These are phyloP conservation scores for Cyberlindnera subsufficiens DNA, from an alignment of 805 yeast species.

Conservation along the genomic window DNA sequence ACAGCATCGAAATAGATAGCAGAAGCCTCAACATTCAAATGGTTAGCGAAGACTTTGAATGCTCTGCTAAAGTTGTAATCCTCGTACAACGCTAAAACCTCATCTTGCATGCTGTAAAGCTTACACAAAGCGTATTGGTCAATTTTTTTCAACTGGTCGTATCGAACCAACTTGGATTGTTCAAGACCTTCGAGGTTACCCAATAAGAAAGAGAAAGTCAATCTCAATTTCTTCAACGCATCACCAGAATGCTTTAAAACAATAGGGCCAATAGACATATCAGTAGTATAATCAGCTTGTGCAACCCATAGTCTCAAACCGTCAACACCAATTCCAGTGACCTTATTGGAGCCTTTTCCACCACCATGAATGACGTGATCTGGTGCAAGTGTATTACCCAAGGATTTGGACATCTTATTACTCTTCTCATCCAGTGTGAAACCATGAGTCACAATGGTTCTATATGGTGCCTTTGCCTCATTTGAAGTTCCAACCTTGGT, in stretches of 20 bases:
- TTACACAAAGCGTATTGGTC: constrained; percentile 63
- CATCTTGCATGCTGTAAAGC: constrained; percentile 40
- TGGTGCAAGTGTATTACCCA: constrained; percentile 80
- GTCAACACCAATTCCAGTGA: constrained; percentile 77
- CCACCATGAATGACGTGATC: constrained; percentile 41
- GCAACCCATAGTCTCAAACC: constrained; percentile 91
- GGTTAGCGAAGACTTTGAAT: constrained; percentile 60
- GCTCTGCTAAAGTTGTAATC: constrained; percentile 64
- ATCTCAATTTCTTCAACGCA: constrained; percentile 71
- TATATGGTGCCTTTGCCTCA: constrained; percentile 53
- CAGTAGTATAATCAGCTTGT: constrained; percentile 78
- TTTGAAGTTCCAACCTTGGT: constrained; percentile 55
- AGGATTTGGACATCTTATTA: constrained; percentile 88
- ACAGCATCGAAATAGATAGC: constrained; percentile 81
- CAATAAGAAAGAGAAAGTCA: constrained; percentile 72
- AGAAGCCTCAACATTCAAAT: constrained; percentile 71
- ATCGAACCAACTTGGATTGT: constrained; percentile 28
- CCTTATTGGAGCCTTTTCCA: constrained; percentile 40
- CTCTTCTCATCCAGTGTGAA: constrained; percentile 84
- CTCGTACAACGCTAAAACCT: constrained; percentile 41
- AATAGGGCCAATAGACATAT: constrained; percentile 67
- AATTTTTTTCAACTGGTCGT: constrained; percentile 34
- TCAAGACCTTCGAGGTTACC: constrained; percentile 60
- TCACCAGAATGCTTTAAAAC: constrained; percentile 74
- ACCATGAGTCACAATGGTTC: constrained; percentile 83